Base-by-base conservation (phyloP, 1,139 yeast species). In the Candida tropicalis region DNA sequence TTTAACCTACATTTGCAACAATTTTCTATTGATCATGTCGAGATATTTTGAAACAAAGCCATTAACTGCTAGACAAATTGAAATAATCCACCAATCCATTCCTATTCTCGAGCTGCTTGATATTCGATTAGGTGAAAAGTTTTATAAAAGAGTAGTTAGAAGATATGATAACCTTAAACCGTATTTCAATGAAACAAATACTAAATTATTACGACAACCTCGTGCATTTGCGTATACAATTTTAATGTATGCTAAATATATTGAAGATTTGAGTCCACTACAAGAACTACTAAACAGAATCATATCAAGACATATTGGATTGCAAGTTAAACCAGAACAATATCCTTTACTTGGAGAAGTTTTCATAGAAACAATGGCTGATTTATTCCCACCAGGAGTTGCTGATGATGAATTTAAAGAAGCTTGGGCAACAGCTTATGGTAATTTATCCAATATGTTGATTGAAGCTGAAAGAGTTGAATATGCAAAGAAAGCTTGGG, bases 381-480 rank as follows among this genome's bases (percentile, higher is more conserved):
- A 75, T 44, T 72, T 81, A 37, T 64, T 84, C 32, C 89, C 88
- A 9, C 67, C 66, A 25, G 75, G 70, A 25, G 69, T 71, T 20
- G 87, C 87, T 18, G 79, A 81, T 16, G 72, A 70, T 2, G 81
- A 72, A 29, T 79, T 84, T 46, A 56, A 82, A 41, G 70, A 63
- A 27, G 87, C 88, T 11, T 84, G 89, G 88, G 68, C 70, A 17
- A 73, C 66, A 38, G 89, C 90, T 2, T 84, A 84, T 59, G 77
- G 75, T 31, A 80, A 77, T 48, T 70, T 84, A 48, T 90, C 90
- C 3, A 73, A 79, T 47, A 59, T 81, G 13, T 70, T 84, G 52
- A 84, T 84, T 54, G 65, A 69, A 38, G 75, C 77, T 23, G 91
- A 84, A 60, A 65, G 62, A 42, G 62, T 62, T 6, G 59, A 70